These are phyloP conservation scores for Aspergillus phoenicis DNA, from an alignment of 2,329 filamentous ascomycete genomes.

Conservation along the genomic window DNA sequence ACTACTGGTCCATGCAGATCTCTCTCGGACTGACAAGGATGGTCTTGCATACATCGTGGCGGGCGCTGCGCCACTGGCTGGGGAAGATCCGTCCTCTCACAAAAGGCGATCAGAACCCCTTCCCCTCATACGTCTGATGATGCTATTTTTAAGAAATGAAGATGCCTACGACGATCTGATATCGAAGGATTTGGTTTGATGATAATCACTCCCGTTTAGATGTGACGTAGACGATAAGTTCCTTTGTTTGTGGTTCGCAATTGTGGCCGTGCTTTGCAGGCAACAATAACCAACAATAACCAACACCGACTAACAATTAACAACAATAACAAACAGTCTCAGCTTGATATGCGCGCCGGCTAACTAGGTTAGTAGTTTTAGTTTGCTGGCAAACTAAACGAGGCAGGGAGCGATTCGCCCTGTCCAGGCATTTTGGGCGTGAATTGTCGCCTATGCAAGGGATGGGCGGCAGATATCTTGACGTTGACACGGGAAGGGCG, in stretches of 20 bases:
- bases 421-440: not conserved
- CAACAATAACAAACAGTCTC: too few species aligned
- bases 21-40: not conserved
- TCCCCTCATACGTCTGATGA: not conserved
- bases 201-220: not conserved
- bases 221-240: not conserved
- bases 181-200: not conserved
- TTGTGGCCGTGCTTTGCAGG: not conserved
- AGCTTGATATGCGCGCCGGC: too few species aligned
- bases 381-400: not conserved
- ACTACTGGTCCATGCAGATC: slow-evolving; percentile 11
- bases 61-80: slow-evolving; percentile 14
- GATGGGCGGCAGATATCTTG: not conserved
- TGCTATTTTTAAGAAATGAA: not conserved
- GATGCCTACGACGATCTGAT: not conserved
- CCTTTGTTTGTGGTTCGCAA: not conserved
- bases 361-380: too few species aligned
- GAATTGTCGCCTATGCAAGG: not conserved
- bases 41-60: not conserved
- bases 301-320: too few species aligned
- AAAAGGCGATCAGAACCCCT: not conserved
- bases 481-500: not conserved
- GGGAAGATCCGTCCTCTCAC: not conserved
- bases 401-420: not conserved
- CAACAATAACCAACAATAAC: not conserved